A percentile compares a stretch with the other conserved stretches of the same genome.
phyloP scores from a whole-genome alignment of 352 stramenopile genomes.

The Globisporangium parvum region DNA sequence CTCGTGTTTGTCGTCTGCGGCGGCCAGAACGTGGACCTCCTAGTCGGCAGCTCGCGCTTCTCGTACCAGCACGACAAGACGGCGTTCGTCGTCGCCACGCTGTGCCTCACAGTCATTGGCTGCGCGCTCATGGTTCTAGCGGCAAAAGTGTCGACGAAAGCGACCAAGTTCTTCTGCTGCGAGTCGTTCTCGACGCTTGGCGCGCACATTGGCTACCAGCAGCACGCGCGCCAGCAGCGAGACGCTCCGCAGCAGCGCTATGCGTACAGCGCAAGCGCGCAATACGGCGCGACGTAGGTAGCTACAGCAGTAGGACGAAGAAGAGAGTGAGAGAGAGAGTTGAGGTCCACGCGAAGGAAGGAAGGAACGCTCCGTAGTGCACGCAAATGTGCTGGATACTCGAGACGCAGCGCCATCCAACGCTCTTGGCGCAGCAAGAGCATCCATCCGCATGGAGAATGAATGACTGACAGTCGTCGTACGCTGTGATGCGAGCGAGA shows the following conservation, averaged over 20 bases:
- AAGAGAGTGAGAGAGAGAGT: not conserved
- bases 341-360: too few species aligned
- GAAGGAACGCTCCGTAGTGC: too few species aligned
- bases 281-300: not conserved
- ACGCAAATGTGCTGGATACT: too few species aligned
- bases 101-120: conserved; percentile 40
- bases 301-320: not conserved
- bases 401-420: too few species aligned
- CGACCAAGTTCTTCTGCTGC: conserved; percentile 46
- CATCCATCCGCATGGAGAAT: too few species aligned
- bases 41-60: conserved; percentile 14
- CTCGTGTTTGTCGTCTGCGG: conserved; percentile 13
- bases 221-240: conserved; percentile 3
- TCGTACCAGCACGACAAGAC: conserved; percentile 16
- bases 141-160: conserved; percentile 30
- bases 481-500: too few species aligned
- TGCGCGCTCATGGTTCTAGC: conserved; percentile 44
- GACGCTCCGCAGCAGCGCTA: conserved; percentile 1
- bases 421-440: too few species aligned
- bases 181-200: conserved; percentile 25
- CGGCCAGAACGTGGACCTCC: conserved; percentile 13
- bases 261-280: not conserved
- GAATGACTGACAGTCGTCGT: too few species aligned
- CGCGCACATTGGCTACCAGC: not conserved
- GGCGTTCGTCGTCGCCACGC: conserved; percentile 18